Percentiles rank a stretch among this genome's conserved stretches.
These are phyloP conservation scores for Monilinia fructicola DNA, from an alignment of 2,329 filamentous ascomycete genomes.

Conservation along the genomic window DNA sequence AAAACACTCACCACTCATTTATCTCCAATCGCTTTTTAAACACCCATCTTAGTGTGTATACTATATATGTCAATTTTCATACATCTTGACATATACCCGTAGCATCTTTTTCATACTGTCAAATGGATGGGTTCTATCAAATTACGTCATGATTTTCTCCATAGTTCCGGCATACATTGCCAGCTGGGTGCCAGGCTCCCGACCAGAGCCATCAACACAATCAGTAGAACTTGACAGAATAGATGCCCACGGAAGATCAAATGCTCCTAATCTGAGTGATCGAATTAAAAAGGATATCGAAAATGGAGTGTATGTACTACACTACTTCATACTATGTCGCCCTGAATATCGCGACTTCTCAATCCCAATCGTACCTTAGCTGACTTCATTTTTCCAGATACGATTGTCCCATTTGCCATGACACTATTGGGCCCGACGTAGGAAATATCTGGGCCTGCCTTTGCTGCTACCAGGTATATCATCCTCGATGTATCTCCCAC, in stretches of 20 bases:
- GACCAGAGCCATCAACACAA: neutral
- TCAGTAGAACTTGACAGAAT: slow-evolving; percentile 8
- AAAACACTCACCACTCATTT: neutral
- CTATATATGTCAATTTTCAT: too few species aligned
- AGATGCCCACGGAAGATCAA: neutral
- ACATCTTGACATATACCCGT: neutral
- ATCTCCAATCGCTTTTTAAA: neutral
- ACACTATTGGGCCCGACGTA: neutral
- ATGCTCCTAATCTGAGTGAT: neutral
- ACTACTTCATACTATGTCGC: neutral
- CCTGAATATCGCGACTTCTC: neutral
- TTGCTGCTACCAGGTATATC: neutral
- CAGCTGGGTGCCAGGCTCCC: neutral
- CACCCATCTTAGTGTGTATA: neutral
- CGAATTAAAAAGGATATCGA: slow-evolving; percentile 10
- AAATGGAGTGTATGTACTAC: slow-evolving; percentile 5
- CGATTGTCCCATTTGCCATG: neutral
- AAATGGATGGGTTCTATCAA: neutral
- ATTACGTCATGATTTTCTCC: neutral
- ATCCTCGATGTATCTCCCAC: neutral
- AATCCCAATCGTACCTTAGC: neutral
- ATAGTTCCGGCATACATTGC: neutral
- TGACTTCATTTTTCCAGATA: slow-evolving; percentile 9
- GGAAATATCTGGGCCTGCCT: neutral
- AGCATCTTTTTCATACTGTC: neutral